Evolutionary conservation across 2,329 filamentous ascomycete genomes (phyloP).

Genomic region (Fusarium tuaranense): DNA sequence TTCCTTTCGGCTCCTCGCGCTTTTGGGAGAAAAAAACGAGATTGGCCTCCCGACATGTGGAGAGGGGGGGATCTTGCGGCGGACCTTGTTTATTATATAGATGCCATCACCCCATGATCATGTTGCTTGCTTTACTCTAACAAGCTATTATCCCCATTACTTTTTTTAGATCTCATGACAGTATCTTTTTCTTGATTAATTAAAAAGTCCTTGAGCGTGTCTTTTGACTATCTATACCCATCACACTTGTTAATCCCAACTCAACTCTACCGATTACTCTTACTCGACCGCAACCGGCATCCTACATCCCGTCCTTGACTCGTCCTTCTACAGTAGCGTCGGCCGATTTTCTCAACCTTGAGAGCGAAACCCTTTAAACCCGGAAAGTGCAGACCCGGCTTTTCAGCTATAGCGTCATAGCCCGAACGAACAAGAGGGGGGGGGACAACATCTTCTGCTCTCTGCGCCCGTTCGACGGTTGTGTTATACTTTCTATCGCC

Average conservation of each 20-base stretch:
- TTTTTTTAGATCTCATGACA: slow-evolving; percentile 1
- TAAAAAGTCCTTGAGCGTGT: slow-evolving; percentile 4
- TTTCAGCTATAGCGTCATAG: slow-evolving; percentile 39
- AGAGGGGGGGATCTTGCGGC: background rate
- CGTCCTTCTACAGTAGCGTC: slow-evolving; percentile 22
- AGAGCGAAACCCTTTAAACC: slow-evolving; percentile 12
- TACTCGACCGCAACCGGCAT: slow-evolving; percentile 11
- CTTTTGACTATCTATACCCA: background rate
- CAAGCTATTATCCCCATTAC: background rate
- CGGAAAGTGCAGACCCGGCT: slow-evolving; percentile 16
- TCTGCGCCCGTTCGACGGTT: background rate
- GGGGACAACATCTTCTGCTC: background rate
- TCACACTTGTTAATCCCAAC: slow-evolving; percentile 17
- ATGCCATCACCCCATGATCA: slow-evolving; percentile 32
- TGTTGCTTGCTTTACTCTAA: background rate
- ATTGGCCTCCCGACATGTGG: slow-evolving; percentile 23
- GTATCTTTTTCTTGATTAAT: background rate
- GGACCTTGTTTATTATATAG: slow-evolving; percentile 30
- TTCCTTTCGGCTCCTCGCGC: slow-evolving; percentile 12
- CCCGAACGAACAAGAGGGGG: slow-evolving; percentile 4
- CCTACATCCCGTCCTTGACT: slow-evolving; percentile 11
- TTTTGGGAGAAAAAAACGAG: slow-evolving; percentile 4
- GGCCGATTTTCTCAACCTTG: slow-evolving; percentile 18
- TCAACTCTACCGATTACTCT: background rate
- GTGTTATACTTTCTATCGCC: slow-evolving; percentile 15